phyloP scores from a whole-genome alignment of 2,329 filamentous ascomycete species.

The Monosporascus sp. region DNA sequence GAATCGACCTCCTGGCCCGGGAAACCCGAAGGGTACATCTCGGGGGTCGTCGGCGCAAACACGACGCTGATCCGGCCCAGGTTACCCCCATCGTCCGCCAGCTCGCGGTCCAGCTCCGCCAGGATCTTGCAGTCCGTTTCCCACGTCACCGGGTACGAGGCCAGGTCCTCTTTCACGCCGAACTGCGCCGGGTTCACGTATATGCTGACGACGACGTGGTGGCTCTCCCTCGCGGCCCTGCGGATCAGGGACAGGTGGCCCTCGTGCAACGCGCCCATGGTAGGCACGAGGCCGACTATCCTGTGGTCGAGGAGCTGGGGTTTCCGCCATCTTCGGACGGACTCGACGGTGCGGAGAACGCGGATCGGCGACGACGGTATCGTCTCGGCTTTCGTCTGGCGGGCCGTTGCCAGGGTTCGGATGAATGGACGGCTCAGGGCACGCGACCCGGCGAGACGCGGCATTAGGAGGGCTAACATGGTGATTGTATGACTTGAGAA shows the following conservation, averaged over 20 bases:
- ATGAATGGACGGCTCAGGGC: conserved; percentile 9
- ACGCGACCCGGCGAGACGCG: conserved; percentile 17
- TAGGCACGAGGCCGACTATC: conserved; percentile 84
- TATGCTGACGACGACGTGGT: conserved; percentile 82
- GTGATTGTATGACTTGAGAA: conserved; percentile 1
- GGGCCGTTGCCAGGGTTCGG: conserved; percentile 19
- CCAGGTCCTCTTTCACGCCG: conserved; percentile 80
- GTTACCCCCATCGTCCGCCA: conserved; percentile 56
- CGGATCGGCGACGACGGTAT: conserved; percentile 57
- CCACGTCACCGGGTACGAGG: conserved; percentile 88
- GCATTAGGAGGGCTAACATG: conserved; percentile 20
- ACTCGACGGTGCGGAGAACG: conserved; percentile 70
- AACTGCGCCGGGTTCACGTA: conserved; percentile 98
- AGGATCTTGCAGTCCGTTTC: conserved; percentile 67
- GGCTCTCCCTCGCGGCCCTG: conserved; percentile 76
- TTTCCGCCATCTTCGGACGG: conserved; percentile 65
- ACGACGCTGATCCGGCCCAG: conserved; percentile 72
- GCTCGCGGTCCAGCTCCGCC: conserved; percentile 62
- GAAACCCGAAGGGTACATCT: conserved; percentile 84
- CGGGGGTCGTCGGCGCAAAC: conserved; percentile 75
- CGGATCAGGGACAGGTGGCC: conserved; percentile 86
- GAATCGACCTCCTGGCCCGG: conserved; percentile 69
- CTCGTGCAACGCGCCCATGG: conserved; percentile 94
- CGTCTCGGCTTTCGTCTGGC: conserved; percentile 31
- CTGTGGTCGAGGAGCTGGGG: conserved; percentile 62